Evolutionary conservation across 1,139 yeast genomes (phyloP), one percentile per base, ranked within the genome.

Genomic region (Candida tropicalis): DNA sequence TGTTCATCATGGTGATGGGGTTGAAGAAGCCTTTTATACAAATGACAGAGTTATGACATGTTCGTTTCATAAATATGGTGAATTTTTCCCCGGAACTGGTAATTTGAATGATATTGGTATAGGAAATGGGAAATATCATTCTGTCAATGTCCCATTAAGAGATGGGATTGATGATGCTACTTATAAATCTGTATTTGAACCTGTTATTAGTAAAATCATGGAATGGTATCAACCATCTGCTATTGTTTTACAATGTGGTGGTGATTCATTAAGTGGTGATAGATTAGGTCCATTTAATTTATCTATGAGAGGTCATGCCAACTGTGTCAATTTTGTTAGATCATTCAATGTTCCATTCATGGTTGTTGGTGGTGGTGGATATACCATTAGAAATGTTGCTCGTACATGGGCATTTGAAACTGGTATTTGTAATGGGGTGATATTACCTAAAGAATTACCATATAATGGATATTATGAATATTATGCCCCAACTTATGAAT

Each of bases 331-430:
- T 52, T 91, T 82, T 65, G 85, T 91, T 43, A 86, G 86, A 60
- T 79, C 91, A 16, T 90, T 91, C 61, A 90, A 90, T 4, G 71
- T 93, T 2, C 99, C 98, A 10, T 73, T 89, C 79, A 73, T 93
- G 66, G 97, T 93, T n/a, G 67, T 93, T 12, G 99, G 99, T 24
- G 99, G 99, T 26, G 99, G 99, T 43, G 99, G 99, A 25, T 93
- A 93, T 66, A 93, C 98, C n/a, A 93, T 93, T 85, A 79, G 98
- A 63, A 93, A 93, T 63, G 99, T 93, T 35, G 91, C 97, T 23
- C 76, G 98, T 56, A 84, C 97, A 5, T 93, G 99, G 99, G 84
- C 97, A 32, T 91, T 79, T 61, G 99, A 93, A 67, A 84, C 97
- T 3, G 97, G 98, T 13, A 70, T 93, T 44, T 73, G 91, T 53